A percentile compares a stretch with the other conserved stretches of the same genome.
Conservation (phyloP, 768 basidiomycete genomes). For the Kwoniella dendrophila region DNA sequence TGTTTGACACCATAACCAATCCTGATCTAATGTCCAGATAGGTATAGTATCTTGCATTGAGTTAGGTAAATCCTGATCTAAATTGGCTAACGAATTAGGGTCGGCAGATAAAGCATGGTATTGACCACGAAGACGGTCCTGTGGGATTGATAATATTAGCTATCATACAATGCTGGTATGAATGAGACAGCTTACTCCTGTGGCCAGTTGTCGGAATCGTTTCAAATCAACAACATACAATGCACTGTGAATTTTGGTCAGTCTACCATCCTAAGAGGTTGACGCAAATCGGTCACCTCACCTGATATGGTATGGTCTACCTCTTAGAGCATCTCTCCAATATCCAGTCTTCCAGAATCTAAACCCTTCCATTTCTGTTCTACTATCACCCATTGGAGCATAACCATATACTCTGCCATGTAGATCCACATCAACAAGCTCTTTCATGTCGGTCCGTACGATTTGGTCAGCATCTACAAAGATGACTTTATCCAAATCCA, state of each 20-base stretch:
- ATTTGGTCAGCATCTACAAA: conserved; percentile 90
- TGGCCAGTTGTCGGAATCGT: conserved; percentile 73
- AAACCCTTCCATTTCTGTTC: conserved; percentile 94
- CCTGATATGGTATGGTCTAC: conserved; percentile 93
- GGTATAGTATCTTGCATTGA: conserved; percentile 89
- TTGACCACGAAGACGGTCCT: conserved; percentile 62
- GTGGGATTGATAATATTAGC: conserved; percentile 15
- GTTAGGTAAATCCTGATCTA: conserved; percentile 97
- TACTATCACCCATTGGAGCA: conserved; percentile 96
- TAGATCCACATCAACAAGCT: conserved; percentile 88
- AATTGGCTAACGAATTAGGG: conserved; percentile 87
- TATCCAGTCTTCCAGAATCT: conserved; percentile 92
- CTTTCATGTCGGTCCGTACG: conserved; percentile 91
- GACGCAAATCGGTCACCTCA: conserved; percentile 52
- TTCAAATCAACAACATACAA: conserved; percentile 94
- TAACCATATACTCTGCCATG: conserved; percentile 93
- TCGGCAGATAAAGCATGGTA: conserved; percentile 94
- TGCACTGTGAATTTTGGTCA: conserved; percentile 62
- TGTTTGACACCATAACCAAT: conserved; percentile 99
- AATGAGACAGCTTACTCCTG: conserved; percentile 14
- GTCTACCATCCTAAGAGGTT: neutral
- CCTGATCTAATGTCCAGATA: conserved; percentile 84
- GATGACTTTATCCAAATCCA: conserved; percentile 98
- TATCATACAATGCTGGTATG: conserved; percentile 5
- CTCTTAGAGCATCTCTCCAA: conserved; percentile 81